These are phyloP conservation scores for Carallia pectinifolia DNA, from an alignment of 345 rosid genomes.

Conservation along the genomic window DNA sequence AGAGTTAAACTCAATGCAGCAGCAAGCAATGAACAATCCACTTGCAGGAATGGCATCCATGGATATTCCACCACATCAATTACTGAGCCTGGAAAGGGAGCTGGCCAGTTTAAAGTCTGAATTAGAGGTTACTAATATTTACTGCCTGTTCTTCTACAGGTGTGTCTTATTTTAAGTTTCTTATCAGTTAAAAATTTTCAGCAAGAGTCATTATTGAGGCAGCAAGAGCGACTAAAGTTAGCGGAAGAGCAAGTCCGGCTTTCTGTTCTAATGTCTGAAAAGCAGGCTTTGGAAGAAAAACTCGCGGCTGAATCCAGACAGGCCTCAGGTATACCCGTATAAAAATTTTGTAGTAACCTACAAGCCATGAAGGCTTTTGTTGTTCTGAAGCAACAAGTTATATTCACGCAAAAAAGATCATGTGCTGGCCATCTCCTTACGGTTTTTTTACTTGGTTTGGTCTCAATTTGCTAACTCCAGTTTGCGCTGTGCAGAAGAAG, in stretches of 20 bases:
- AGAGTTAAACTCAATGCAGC: slow-evolving; percentile 81
- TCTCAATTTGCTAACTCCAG: not conserved
- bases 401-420: not conserved
- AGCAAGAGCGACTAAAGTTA: slow-evolving; percentile 53
- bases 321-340: slow-evolving; percentile 44
- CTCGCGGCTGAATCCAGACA: slow-evolving; percentile 43
- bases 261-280: slow-evolving; percentile 64
- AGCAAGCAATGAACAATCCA: slow-evolving; percentile 55
- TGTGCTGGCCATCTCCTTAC: not conserved
- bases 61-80: slow-evolving; percentile 52
- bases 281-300: slow-evolving; percentile 72
- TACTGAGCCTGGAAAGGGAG: slow-evolving; percentile 70
- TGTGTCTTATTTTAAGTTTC: slow-evolving; percentile 19
- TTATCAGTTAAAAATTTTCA: slow-evolving; percentile 35
- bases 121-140: slow-evolving; percentile 55
- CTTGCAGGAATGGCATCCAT: slow-evolving; percentile 44
- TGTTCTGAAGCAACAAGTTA: not conserved
- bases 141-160: slow-evolving; percentile 1
- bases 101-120: slow-evolving; percentile 57
- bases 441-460: not conserved
- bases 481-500: slow-evolving; percentile 43
- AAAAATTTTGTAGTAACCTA: not conserved
- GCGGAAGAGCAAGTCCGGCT: slow-evolving; percentile 62
- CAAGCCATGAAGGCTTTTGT: not conserved
- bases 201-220: slow-evolving; percentile 67